Base-by-base conservation (phyloP, 2,329 filamentous ascomycete species). In the Aspergillus sp. region DNA sequence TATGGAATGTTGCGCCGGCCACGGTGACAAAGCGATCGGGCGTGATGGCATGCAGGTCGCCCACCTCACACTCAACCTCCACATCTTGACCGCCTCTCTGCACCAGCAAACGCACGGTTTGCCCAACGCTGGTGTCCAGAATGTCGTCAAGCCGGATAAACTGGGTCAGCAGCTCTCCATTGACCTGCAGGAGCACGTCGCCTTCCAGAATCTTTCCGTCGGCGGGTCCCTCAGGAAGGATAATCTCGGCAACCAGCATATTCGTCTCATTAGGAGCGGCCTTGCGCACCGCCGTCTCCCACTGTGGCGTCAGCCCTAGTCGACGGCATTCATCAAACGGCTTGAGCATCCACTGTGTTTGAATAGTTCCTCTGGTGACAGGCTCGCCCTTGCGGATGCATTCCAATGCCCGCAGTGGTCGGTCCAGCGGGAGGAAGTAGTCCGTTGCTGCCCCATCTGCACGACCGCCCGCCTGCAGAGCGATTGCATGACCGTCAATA, bases 261-360 rank as follows among this genome's bases (percentile, higher is more conserved):
- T 95, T 96, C 25, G 93, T 98, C 80, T 97, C 95, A 69, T 91
- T 90, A 0, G 96, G 95, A 68, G 97, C 96, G 28, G 87, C 83
- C 68, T 91, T 87, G 38, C 95, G 89, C 65, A 96, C 88, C 60
- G 89, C 88, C 43, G 91, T 89, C 81, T 99, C 95, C 89, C 92
- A 96, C 55, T 92, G 86, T 0, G 93, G 84, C 2, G 87, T 92
- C 63, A 99, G 82, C 7, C 95, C 95, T 11, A 99, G 83, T 62
- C 95, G 87, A 58, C 94, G 89, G 77, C 95, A 98, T 76, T 99
- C 96, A 70, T 99, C 96, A 70, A 99, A 99, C 0, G 95, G 92
- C 78, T 98, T 98, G 64, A 99, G 85, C 57, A 98, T 85, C 85
- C 96, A 99, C 76, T 99, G 95, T 65, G 92, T 96, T 78, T 99